Percentiles rank a stretch among this genome's conserved stretches.
Conservation (phyloP, 345 rosid species). For the Gynandropsis gynandra region DNA sequence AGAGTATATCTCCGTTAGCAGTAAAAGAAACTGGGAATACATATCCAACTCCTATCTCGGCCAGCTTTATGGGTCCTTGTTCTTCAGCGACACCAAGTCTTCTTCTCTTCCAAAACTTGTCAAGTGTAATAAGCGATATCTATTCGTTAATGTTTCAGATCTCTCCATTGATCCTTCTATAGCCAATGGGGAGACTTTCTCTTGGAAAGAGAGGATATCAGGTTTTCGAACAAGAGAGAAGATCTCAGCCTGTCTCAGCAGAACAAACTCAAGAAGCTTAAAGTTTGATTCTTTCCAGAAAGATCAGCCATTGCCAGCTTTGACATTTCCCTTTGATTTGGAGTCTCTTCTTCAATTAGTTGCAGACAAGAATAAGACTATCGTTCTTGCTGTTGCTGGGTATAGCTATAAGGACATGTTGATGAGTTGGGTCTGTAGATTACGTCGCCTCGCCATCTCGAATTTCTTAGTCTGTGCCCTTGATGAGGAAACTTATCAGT, state of each 20-base stretch:
- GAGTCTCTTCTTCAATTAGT: constrained; percentile 54
- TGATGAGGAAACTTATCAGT: constrained; percentile 71
- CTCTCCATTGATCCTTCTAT: constrained; percentile 19
- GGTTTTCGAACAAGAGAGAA: constrained; percentile 36
- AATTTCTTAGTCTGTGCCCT: constrained; percentile 85
- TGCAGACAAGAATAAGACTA: constrained; percentile 61
- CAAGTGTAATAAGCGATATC: constrained; percentile 44
- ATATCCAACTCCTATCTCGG: constrained; percentile 67
- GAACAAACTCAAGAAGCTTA: constrained; percentile 27
- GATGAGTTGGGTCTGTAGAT: constrained; percentile 96
- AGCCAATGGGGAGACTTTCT: constrained; percentile 17
- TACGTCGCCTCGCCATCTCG: constrained; percentile 55
- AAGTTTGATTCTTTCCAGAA: constrained; percentile 27
- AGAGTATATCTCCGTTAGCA: constrained; percentile 20
- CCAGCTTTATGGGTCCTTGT: constrained; percentile 50
- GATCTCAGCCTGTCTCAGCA: constrained; percentile 39
- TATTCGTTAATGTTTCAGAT: constrained; percentile 34
- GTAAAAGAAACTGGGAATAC: constrained; percentile 63
- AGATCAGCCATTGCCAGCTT: constrained; percentile 28
- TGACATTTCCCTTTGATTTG: constrained; percentile 46
- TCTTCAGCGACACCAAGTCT: constrained; percentile 37
- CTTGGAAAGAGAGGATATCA: constrained; percentile 28
- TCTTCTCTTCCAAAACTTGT: constrained; percentile 43
- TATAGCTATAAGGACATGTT: constrained; percentile 88
- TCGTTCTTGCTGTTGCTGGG: constrained; percentile 84